A percentile compares a stretch with the other conserved stretches of the same genome.
Evolutionary conservation across 2,329 filamentous ascomycete genomes (phyloP).

Genomic region (Pezicula rhizophila): DNA sequence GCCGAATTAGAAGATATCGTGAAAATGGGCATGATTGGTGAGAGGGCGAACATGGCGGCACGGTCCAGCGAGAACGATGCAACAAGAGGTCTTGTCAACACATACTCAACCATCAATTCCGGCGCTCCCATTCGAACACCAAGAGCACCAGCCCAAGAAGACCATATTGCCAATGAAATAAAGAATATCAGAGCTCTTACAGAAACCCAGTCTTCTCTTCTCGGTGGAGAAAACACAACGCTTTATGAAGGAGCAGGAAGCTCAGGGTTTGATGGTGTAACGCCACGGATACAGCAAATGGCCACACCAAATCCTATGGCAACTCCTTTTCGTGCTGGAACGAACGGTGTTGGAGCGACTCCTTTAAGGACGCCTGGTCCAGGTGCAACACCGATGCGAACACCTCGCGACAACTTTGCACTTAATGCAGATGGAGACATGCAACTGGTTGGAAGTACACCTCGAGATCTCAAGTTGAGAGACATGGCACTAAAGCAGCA

Average conservation of each 20-base stretch:
- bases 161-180: slow-evolving; percentile 94
- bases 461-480: slow-evolving; percentile 66
- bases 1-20: slow-evolving; percentile 94
- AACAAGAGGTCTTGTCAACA: slow-evolving; percentile 78
- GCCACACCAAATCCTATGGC: slow-evolving; percentile 95
- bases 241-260: slow-evolving; percentile 75
- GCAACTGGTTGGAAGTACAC: slow-evolving; percentile 67
- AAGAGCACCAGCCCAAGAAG: slow-evolving; percentile 83
- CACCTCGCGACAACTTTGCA: slow-evolving; percentile 80
- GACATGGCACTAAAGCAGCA: slow-evolving; percentile 64
- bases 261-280: slow-evolving; percentile 81
- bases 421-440: slow-evolving; percentile 67
- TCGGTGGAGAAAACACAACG: slow-evolving; percentile 91
- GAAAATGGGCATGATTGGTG: slow-evolving; percentile 94
- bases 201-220: slow-evolving; percentile 84
- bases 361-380: slow-evolving; percentile 51
- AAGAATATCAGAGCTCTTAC: slow-evolving; percentile 88
- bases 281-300: slow-evolving; percentile 72
- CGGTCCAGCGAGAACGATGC: slow-evolving; percentile 76
- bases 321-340: slow-evolving; percentile 68
- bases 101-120: slow-evolving; percentile 76
- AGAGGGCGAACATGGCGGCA: slow-evolving; percentile 72
- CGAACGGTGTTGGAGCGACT: slow-evolving; percentile 61
- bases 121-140: slow-evolving; percentile 88
- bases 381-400: slow-evolving; percentile 79